Percentiles rank a stretch among this genome's conserved stretches.
phyloP scores from a whole-genome alignment of 306 rosid species.

The Glycine soja region DNA sequence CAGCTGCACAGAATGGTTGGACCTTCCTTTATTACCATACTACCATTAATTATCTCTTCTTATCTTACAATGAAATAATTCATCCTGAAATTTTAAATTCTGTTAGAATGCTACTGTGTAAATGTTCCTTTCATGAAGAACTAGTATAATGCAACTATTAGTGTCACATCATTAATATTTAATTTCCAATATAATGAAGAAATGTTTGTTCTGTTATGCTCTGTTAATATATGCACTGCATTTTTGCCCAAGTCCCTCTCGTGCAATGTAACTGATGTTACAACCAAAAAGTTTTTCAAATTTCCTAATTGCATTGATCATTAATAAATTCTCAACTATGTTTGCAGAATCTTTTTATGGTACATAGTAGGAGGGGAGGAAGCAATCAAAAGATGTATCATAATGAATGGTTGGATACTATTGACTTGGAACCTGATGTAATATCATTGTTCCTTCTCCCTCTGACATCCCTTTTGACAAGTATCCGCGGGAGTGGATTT shows the following conservation, averaged over 20 bases:
- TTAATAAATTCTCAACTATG: background rate
- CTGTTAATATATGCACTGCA: conserved; percentile 39
- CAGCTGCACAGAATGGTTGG: conserved; percentile 11
- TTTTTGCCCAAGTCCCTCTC: background rate
- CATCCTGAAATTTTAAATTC: background rate
- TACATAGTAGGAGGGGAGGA: conserved; percentile 80
- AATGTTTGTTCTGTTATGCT: conserved; percentile 24
- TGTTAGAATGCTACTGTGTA: background rate
- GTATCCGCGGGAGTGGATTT: conserved; percentile 79
- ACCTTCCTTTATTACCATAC: background rate
- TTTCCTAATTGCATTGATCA: conserved; percentile 11
- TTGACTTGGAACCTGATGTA: conserved; percentile 77
- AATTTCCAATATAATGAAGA: background rate
- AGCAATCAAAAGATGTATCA: conserved; percentile 58
- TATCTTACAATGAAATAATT: background rate
- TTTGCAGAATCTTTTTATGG: conserved; percentile 69
- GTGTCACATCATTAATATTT: background rate
- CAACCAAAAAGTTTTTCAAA: conserved; percentile 9
- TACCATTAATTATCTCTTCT: background rate
- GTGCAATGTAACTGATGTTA: background rate
- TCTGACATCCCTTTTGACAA: conserved; percentile 72
- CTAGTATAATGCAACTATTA: background rate
- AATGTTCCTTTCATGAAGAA: background rate
- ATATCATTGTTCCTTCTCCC: conserved; percentile 86
- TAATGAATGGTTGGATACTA: conserved; percentile 80